Base-by-base conservation (phyloP, 768 basidiomycete species). In the Udeniomyces megalosporus region DNA sequence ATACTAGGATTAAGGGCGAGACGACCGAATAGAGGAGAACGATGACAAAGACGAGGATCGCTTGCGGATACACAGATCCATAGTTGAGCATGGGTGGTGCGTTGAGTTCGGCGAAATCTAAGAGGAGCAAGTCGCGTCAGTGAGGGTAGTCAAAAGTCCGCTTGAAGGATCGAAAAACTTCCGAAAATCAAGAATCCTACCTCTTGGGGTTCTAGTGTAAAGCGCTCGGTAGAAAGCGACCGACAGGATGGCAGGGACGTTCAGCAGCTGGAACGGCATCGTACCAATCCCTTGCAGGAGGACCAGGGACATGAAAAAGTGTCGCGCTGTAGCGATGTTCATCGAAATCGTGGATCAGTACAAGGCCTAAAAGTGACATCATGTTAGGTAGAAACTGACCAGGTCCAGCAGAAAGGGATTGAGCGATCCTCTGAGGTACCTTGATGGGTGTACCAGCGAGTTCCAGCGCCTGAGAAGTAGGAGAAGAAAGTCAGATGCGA, bases 61-160 rank as follows among this genome's bases (percentile, higher is more conserved):
- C 87, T 71, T 96, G 93, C 0, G 95, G 95, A 72, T 96, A 99
- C 12, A 99, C 90, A n/a, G 63, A 58, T 46, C 95, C 95, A 68
- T 97, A 93, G 74, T 96, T 97, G 74, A 97, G 86, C 85, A 92
- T 88, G 0, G 95, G 91, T 6, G 95, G 95, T 0, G 91, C 90
- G 70, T 99, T 95, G 17, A 97, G 79, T 72, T 95, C 95, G 20
- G 91, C 93, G 66, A 83, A 92, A 69, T 99, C 93, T 96, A 69
- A 14, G 20, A 61, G 20, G 2, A 28, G 47, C 26, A 55, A n/a
- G 1, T 42, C 10, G 38, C 38, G 17, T 8, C 8, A 42, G 8
- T 42, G 8, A 42, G 38, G 17, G 38, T 42, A 17, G 38, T 42
- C 17, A 17, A 17, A 42, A 42, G 8, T 42, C n/a, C n/a, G n/a